Evolutionary conservation across 176 grass and related monocot species (phyloP).

Genomic region (Cenchrus fungigraminus): DNA sequence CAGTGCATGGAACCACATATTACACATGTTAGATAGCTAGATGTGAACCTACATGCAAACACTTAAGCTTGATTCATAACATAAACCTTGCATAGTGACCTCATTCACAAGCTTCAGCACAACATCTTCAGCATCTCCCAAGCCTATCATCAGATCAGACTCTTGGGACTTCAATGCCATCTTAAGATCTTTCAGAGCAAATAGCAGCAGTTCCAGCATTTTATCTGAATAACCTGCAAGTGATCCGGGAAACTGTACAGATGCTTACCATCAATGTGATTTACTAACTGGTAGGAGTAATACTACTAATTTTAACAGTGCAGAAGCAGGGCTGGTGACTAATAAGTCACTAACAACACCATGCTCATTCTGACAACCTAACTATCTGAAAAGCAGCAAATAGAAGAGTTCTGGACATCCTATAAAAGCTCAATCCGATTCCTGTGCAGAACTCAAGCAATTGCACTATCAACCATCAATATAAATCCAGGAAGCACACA

Average conservation of each 20-base stretch:
- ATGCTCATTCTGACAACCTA: conserved; percentile 1
- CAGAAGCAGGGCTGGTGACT: background rate
- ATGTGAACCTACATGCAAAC: conserved; percentile 14
- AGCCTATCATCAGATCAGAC: conserved; percentile 80
- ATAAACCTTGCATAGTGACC: conserved; percentile 85
- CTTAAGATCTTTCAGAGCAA: conserved; percentile 88
- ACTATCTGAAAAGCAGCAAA: conserved; percentile 13
- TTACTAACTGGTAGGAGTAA: background rate
- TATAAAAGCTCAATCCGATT: conserved; percentile 7
- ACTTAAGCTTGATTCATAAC: conserved; percentile 46
- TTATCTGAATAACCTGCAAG: conserved; percentile 83
- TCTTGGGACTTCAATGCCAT: conserved; percentile 65
- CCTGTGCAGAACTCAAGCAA: conserved; percentile 11
- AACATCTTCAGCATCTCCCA: conserved; percentile 79
- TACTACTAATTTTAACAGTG: conserved; percentile 20
- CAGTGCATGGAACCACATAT: background rate
- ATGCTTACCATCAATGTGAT: conserved; percentile 20
- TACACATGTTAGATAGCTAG: conserved; percentile 31
- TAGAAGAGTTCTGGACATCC: background rate
- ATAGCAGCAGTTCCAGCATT: conserved; percentile 76
- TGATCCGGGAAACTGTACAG: conserved; percentile 10
- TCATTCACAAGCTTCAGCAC: conserved; percentile 84
- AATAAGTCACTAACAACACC: background rate
- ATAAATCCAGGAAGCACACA: conserved; percentile 2
- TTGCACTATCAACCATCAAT: background rate